Conservation (phyloP, 148 eudicot genomes). For the Bassia scoparia region DNA sequence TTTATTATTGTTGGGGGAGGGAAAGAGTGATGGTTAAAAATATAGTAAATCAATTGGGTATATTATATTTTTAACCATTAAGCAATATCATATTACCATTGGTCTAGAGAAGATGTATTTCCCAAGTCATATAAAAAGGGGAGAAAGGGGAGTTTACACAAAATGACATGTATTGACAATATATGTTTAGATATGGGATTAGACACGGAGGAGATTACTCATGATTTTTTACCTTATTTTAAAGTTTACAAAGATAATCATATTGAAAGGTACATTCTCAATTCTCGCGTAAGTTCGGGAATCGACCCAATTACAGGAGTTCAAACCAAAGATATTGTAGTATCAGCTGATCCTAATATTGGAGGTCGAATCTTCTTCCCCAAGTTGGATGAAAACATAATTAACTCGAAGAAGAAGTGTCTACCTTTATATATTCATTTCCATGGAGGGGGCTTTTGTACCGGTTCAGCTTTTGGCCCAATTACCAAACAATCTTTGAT, state of each 20-base stretch:
- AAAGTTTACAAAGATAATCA: conserved; percentile 33
- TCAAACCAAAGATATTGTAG: conserved; percentile 33
- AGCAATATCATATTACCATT: too few relatives aligned
- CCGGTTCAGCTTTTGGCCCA: conserved; percentile 27
- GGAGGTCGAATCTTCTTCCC: conserved; percentile 50
- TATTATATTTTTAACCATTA: too few relatives aligned
- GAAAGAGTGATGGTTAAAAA: too few relatives aligned
- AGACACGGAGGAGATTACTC: conserved; percentile 11
- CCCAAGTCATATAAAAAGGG: too few relatives aligned
- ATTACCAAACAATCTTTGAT: conserved; percentile 21
- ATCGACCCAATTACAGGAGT: conserved; percentile 19
- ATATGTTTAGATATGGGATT: background rate
- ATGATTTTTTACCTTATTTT: conserved; percentile 32
- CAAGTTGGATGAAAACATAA: background rate
- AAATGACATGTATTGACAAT: background rate
- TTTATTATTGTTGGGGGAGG: too few relatives aligned
- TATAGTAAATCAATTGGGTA: too few relatives aligned
- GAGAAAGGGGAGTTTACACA: background rate
- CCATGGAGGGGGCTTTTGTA: conserved; percentile 59
- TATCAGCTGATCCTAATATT: conserved; percentile 18
- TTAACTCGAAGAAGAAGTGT: conserved; percentile 2
- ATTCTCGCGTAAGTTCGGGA: conserved; percentile 19
- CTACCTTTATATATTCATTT: conserved; percentile 51
- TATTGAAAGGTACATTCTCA: conserved; percentile 28
- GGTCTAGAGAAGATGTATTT: too few relatives aligned